These are phyloP conservation scores for Leccinum aurantiacum DNA, from an alignment of 768 basidiomycete species.

Conservation along the genomic window DNA sequence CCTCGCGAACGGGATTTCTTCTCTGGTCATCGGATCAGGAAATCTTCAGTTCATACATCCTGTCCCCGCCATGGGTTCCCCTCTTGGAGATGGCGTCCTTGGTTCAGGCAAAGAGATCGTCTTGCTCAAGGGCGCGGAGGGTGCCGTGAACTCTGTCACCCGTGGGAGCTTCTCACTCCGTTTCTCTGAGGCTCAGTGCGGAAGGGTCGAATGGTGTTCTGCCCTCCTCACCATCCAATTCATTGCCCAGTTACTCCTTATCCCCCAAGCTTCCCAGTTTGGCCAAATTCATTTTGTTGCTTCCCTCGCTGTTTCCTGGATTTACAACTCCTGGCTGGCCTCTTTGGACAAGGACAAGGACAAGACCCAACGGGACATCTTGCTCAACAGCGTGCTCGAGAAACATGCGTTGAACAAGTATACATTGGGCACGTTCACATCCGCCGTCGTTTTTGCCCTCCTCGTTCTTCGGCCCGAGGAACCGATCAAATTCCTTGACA, in stretches of 20 bases:
- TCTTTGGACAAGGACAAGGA: conserved; percentile 28
- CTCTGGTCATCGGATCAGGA: conserved; percentile 23
- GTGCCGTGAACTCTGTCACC: conserved; percentile 9
- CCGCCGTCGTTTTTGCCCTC: conserved; percentile 17
- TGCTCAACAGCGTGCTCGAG: background rate
- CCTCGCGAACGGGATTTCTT: conserved; percentile 21
- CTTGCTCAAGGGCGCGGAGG: background rate
- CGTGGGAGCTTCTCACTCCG: conserved; percentile 4
- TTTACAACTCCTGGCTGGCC: conserved; percentile 27
- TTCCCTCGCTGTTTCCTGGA: conserved; percentile 26
- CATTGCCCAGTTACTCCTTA: conserved; percentile 27
- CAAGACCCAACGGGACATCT: conserved; percentile 10
- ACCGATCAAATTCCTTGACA: conserved; percentile 14
- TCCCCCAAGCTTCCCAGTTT: conserved; percentile 4
- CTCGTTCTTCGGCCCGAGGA: conserved; percentile 13
- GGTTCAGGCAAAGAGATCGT: conserved; percentile 1
- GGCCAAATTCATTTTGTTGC: conserved; percentile 30
- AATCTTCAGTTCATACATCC: conserved; percentile 15
- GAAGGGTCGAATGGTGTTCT: conserved; percentile 12
- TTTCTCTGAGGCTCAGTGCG: background rate
- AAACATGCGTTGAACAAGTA: background rate
- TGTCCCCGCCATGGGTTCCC: conserved; percentile 12
- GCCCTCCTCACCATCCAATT: conserved; percentile 24
- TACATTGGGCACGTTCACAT: conserved; percentile 16
- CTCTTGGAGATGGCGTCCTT: conserved; percentile 27